Evolutionary conservation across 768 basidiomycete species (phyloP), one percentile per base, ranked within the genome.

Genomic region (Mycena rebaudengoi): DNA sequence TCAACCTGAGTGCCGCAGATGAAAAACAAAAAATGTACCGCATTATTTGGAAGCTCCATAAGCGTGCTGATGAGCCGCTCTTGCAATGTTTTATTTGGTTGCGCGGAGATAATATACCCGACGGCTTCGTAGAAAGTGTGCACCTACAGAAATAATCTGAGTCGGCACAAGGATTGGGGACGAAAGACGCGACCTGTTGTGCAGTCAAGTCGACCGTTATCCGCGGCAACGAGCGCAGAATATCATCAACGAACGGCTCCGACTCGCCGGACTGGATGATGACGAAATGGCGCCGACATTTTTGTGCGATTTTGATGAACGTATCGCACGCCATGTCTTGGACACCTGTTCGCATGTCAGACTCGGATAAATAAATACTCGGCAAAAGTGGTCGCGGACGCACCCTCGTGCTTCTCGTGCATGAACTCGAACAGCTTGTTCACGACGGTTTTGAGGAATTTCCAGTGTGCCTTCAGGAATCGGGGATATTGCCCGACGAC

Each of bases 301-400:
- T 99, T 75, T 99, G 98, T 26, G 98, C 96, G 68, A 99, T 99
- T 80, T 99, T 99, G 83, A 99, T 99, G 81, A 99, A 99, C 0
- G 98, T 99, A 76, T 99, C 98, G 80, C 98, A 99, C 48, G 98
- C 98, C 98, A 99, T 99, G 80, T 99, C 98, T 77, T 99, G 98
- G 8, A 99, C 97, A 81, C 96, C 95, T 93, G 70, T 46, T 20
- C 20, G 32, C 50, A 25, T 40, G 48, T 59, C 26, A 21, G 46
- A 26, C 40, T 37, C 7, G 39, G 23, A 20, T 39, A 43, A 21
- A 49, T 53, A 14, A 18, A 35, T n/a, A 62, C 12, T 29, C 16
- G 30, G 7, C 5, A 21, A 40, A 12, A 32, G 5, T 21, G 4
- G 20, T 26, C 20, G 18, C 28, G 10, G 5, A 73, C 81, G 35